Evolutionary conservation across 1,284 basidiomycete genomes (phyloP).

Genomic region (Naganishia sp.): DNA sequence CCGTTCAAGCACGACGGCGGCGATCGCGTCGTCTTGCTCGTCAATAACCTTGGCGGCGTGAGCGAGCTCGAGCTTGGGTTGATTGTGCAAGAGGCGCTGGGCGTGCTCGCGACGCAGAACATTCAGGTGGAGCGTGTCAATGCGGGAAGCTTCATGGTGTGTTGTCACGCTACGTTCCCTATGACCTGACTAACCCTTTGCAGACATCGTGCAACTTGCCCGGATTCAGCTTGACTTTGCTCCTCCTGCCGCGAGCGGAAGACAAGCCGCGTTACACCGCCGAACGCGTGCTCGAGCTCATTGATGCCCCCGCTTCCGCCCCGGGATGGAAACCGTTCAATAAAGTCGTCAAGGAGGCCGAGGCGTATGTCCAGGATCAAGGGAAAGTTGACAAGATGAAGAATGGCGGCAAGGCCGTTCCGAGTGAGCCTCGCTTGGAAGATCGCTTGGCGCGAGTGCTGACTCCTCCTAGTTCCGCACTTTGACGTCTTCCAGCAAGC

Average conservation of each 20-base stretch:
- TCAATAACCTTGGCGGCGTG: slow-evolving; percentile 68
- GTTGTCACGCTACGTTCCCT: slow-evolving; percentile 33
- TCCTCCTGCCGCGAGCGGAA: slow-evolving; percentile 67
- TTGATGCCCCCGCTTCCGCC: slow-evolving; percentile 72
- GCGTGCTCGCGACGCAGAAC: slow-evolving; percentile 60
- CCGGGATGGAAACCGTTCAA: slow-evolving; percentile 75
- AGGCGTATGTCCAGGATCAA: slow-evolving; percentile 29
- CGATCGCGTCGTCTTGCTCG: slow-evolving; percentile 60
- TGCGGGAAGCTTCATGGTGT: slow-evolving; percentile 79
- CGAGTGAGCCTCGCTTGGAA: slow-evolving; percentile 38
- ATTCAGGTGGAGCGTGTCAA: slow-evolving; percentile 67
- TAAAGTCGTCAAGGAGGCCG: slow-evolving; percentile 10
- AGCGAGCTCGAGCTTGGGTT: slow-evolving; percentile 81
- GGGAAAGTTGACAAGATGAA: slow-evolving; percentile 32
- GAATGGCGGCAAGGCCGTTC: slow-evolving; percentile 42
- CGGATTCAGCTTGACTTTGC: slow-evolving; percentile 84
- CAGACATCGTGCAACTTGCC: slow-evolving; percentile 92
- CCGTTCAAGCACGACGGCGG: slow-evolving; percentile 69
- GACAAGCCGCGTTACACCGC: slow-evolving; percentile 53
- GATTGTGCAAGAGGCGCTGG: slow-evolving; percentile 65
- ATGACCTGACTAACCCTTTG: background rate
- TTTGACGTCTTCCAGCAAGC: slow-evolving; percentile 59
- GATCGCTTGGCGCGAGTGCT: background rate
- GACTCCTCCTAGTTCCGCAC: slow-evolving; percentile 16
- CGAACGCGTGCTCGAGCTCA: slow-evolving; percentile 66